Base-by-base conservation (phyloP, 257 asterid species). In the Penstemon newberryi region DNA sequence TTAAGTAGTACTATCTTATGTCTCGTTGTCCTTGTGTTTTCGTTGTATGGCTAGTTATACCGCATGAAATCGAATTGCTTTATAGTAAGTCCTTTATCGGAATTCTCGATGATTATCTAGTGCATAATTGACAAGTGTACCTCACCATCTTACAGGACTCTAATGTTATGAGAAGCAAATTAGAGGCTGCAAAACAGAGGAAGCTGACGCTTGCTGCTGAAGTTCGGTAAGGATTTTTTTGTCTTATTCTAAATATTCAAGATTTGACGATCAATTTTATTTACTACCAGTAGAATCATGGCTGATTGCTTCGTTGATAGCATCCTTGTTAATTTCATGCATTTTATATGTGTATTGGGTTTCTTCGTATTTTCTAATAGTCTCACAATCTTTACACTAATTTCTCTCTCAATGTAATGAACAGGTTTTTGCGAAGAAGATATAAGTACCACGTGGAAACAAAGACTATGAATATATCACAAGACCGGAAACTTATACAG, bases 121-220 rank as follows among this genome's bases (percentile, higher is more conserved):
- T 33, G 8, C 63, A 53, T 57, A 38, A 60, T 56, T 67, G 37
- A 47, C 54, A 13, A 33, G n/a, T 49, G 6, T 59, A 18, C n/a
- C 13, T 13, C 4, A 4, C 39, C 67, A 37, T 67, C 42, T 57
- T 71, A 42, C 89, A 91, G 98, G 96, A 85, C 52, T 72, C 83
- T 60, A 75, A 73, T 74, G 77, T 57, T 72, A 77, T 59, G 75
- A 80, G 79, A 71, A 72, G 78, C 76, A 89, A 82, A 73, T 74
- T 91, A 70, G 89, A 84, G 65, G 75, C 79, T n/a, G 82, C 81
- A 5, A 87, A 83, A 56, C 86, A 83, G 75, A 82, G 86, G 80
- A 89, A 87, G 82, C 42, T 70, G 77, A 71, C 58, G 5, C 86
- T 91, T 58, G 73, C 85, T 70, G 88, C 94, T 70, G 95, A 91